Evolutionary conservation across 192 early-diverging fungal species (phyloP), one percentile per base, ranked within the genome.

Genomic region (Coemansia sp.): DNA sequence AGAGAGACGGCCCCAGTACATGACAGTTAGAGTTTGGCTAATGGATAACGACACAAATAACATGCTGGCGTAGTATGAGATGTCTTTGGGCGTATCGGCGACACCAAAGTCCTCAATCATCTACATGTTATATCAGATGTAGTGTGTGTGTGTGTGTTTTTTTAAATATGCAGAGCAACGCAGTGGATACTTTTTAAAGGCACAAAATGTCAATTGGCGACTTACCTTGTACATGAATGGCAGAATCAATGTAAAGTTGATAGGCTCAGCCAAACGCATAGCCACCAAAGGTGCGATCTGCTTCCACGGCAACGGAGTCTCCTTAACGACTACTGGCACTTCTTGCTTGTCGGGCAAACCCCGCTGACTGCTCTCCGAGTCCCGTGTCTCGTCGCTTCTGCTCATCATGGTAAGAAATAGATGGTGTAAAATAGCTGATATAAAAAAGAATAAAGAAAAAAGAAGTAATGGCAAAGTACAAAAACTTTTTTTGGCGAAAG

Each of bases 191-290:
- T n/a, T n/a, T n/a, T n/a, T n/a, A n/a, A n/a, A n/a, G 19, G n/a
- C 36, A 22, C 0, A 32, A 10, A 24, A 56, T 27, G n/a, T n/a
- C n/a, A n/a, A n/a, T 39, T 25, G 14, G 19, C 6, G 4, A 3
- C 27, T 45, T 58, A 63, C 68, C 67, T 60, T 37, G 56, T 60
- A 74, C 37, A 74, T 46, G 39, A 74, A 68, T 10, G 65, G 95
- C 60, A 94, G 89, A 64, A 93, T 73, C 43, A 94, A 84, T 14
- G 90, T 87, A 35, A 90, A 88, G 56, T 89, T 90, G 64, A 93
- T 74, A 12, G 93, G 92, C 70, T 94, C 93, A n/a, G 84, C 77
- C 53, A 89, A 46, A 0, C 79, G 75, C 15, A 82, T 62, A 4
- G 75, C 59, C 31, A 78, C 22, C 10, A 85, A 57, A 1, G 68